Conservation (phyloP, 108 stramenopile genomes). For the Nitzschia palea region DNA sequence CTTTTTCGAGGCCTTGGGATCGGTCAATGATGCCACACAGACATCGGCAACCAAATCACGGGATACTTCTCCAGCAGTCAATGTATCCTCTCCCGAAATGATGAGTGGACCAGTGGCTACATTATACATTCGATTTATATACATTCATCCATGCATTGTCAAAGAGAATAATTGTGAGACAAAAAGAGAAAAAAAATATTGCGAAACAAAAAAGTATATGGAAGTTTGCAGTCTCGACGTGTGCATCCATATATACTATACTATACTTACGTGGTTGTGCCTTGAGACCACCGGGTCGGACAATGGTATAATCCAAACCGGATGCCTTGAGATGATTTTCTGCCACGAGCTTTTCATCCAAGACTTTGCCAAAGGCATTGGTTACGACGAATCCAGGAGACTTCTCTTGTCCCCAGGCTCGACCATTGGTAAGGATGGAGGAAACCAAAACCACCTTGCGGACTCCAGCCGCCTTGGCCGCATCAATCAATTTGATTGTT, state of each 20-base stretch:
- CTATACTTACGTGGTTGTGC: slow-evolving; percentile 24
- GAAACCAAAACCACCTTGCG: slow-evolving; percentile 80
- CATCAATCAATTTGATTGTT: slow-evolving; percentile 74
- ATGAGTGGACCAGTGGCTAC: slow-evolving; percentile 47
- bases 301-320: slow-evolving; percentile 86
- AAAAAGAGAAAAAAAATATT: no score
- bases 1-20: slow-evolving; percentile 71
- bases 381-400: slow-evolving; percentile 80
- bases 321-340: slow-evolving; percentile 59
- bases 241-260: no score
- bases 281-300: slow-evolving; percentile 81
- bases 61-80: slow-evolving; percentile 75
- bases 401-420: slow-evolving; percentile 80
- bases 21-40: slow-evolving; percentile 73
- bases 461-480: slow-evolving; percentile 72
- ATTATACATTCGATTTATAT: no score
- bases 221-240: no score
- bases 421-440: slow-evolving; percentile 76
- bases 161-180: no score
- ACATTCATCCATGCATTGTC: no score
- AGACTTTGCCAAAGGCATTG: slow-evolving; percentile 80
- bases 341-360: slow-evolving; percentile 80
- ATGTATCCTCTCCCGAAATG: slow-evolving; percentile 72
- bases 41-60: slow-evolving; percentile 87
- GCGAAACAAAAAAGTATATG: no score